Base-by-base conservation (phyloP, 352 stramenopile species). In the Phytophthora pistaciae region DNA sequence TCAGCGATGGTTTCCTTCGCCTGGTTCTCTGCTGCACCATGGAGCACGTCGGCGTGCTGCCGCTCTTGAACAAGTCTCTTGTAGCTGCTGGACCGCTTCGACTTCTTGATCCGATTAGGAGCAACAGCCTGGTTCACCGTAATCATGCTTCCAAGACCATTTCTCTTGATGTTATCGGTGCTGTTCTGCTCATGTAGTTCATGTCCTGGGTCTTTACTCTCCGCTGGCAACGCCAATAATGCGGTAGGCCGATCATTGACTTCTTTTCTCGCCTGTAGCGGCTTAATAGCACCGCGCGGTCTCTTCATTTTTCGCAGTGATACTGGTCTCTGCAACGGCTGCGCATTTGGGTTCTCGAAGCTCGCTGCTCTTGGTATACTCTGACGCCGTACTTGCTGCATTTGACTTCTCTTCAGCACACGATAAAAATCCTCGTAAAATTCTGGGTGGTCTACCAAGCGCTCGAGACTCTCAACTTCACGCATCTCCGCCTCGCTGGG, bases 1-100 rank as follows among this genome's bases (percentile, higher is more conserved):
- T 90, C 84, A 3, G 65, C 25, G 13, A 91, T 75, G 1, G 78
- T 80, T 52, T 82, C 64, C 5, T 84, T 75, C 1, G 91, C 73
- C 13, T 80, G 78, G 18, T 40, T 66, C 40, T 85, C 72, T 5
- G 81, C 78, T 0, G 33, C 66, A 2, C 63, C 68, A 14, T 80
- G 68, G 3, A 77, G 58, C 3, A 49, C 21, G n/a, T 78, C 48
- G 2, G 50, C 55, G 10, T 52, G 6, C 1, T 66, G 50, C 13
- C 66, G 52, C 11, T 73, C 60, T n/a, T 54, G 38, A n/a, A 60
- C 50, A 36, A 67, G 70, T 63, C 54, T 63, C 8, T 23, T 67
- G 52, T 79, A 77, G 33, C 54, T 71, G 21, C 27, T 14, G 48
- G 40, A 64, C 9, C 50, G 65, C 16, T 66, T 70, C 9, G 18